Percentiles rank a stretch among this genome's conserved stretches.
Conservation (phyloP, 1,139 yeast genomes). For the Pichia sp. region DNA sequence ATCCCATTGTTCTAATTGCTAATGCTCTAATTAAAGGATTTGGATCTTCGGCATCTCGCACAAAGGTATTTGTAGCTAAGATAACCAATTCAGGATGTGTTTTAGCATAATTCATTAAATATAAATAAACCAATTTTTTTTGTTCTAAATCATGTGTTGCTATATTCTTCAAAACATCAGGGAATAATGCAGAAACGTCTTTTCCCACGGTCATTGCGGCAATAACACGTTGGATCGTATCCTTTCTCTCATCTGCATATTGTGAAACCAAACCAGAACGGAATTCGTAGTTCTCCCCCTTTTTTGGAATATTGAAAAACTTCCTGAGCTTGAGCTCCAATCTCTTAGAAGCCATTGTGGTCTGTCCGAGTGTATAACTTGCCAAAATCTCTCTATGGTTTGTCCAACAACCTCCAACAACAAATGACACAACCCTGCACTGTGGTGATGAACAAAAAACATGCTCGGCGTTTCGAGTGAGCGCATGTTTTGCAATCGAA, state of each 20-base stretch:
- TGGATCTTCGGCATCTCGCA: conserved; percentile 93
- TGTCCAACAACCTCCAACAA: too few relatives aligned
- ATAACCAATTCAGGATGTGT: conserved; percentile 94
- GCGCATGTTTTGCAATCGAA: too few relatives aligned
- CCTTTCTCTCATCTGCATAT: conserved; percentile 89
- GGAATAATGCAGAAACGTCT: conserved; percentile 90
- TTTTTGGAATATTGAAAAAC: conserved; percentile 53
- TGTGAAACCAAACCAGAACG: conserved; percentile 89
- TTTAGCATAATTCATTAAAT: conserved; percentile 95
- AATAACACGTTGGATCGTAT: conserved; percentile 93
- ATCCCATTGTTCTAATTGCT: conserved; percentile 98
- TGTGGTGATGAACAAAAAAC: too few relatives aligned
- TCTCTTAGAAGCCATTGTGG: conserved; percentile 15
- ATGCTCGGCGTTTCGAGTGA: too few relatives aligned
- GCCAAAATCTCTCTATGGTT: too few relatives aligned
- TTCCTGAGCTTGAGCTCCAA: conserved; percentile 47
- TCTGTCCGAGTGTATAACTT: neutral
- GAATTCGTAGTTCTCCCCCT: conserved; percentile 81
- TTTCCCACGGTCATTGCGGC: conserved; percentile 99
- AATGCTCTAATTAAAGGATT: conserved; percentile 93
- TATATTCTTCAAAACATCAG: conserved; percentile 92
- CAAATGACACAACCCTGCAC: neutral
- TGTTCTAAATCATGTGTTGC: conserved; percentile 97
- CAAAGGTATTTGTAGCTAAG: conserved; percentile 95
- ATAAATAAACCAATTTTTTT: conserved; percentile 89